Evolutionary conservation across 2,329 filamentous ascomycete species (phyloP), one percentile per base, ranked within the genome.

Genomic region (Rhinocladiella mackenziei): DNA sequence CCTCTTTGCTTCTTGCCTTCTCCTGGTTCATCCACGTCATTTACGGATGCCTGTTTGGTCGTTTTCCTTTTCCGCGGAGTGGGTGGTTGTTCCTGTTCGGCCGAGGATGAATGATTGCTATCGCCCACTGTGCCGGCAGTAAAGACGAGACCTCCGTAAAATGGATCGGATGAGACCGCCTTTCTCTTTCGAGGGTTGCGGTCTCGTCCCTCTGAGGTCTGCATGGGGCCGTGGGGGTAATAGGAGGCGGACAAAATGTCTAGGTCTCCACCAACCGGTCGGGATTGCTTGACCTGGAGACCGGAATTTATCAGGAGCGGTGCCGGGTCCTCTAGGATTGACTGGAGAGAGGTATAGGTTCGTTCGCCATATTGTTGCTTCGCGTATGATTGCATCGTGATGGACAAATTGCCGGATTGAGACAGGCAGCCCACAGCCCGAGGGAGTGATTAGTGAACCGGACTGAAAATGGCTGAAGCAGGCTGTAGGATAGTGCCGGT

Each of bases 1-100:
- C 87, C 87, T 60, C 87, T 74, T 13, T 79, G 51, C 39, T 56
- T 57, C 45, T 56, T 56, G 28, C 34, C 40, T 13, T 44, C 34
- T 9, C 31, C 32, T 29, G 43, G 44, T 2, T 55, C 40, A 11
- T 50, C 48, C 5, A 36, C 39, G 9, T 48, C 50, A n/a, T 41
- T 38, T 13, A 17, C 23, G 3, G 49, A 30, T 1, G 32, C 29
- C 28, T 39, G 32, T 31, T 49, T 51, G n/a, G 41, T 45, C 7
- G 39, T 19, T 26, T 40, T 48, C 38, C 37, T 47, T 20, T 45
- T 50, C 38, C 43, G 47, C 11, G 26, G 38, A 4, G 39, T 25
- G 25, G 39, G 23, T 5, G 36, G n/a, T 4, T 32, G 33, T 14
- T 52, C 43, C 13, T 29, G 43, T 39, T 52, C 43, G 9, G 26